Percentiles rank a stretch among this genome's conserved stretches.
Conservation (phyloP, 78 protist genomes). For the Pigoraptor vietnamica region DNA sequence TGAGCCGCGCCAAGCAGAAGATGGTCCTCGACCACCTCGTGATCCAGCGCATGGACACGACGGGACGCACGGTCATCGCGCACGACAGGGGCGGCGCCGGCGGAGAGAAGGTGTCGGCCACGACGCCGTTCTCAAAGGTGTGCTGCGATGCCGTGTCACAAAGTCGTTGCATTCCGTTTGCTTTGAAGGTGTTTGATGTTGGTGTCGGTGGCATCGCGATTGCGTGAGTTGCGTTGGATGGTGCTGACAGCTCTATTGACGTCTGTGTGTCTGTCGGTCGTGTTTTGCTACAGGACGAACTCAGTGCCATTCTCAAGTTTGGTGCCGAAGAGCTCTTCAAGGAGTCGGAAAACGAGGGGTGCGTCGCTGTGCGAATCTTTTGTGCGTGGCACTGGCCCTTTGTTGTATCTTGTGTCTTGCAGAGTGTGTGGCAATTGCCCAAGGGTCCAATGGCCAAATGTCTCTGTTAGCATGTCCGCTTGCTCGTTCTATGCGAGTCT, state of each 20-base stretch:
- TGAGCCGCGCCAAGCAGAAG: constrained; percentile 45
- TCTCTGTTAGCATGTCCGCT: no score
- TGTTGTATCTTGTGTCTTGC: no score
- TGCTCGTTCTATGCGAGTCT: no score
- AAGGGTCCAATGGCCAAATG: background rate
- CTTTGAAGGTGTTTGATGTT: no score
- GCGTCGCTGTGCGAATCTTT: no score
- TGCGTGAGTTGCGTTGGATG: no score
- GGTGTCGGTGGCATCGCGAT: no score
- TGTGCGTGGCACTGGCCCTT: no score
- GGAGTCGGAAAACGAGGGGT: background rate
- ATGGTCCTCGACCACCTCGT: constrained; percentile 46
- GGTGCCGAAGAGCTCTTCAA: constrained; percentile 23
- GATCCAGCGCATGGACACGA: constrained; percentile 45
- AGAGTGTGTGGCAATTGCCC: background rate
- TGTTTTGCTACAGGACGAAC: constrained; percentile 3
- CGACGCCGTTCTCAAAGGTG: no score
- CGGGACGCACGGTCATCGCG: background rate
- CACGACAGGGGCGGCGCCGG: background rate
- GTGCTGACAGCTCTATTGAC: no score
- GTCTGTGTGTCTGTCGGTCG: no score
- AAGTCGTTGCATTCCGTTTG: background rate
- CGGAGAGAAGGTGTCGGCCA: background rate
- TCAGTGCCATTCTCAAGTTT: constrained; percentile 21
- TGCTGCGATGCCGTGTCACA: no score